These are phyloP conservation scores for Colletotrichum plurivorum DNA, from an alignment of 2,329 filamentous ascomycete genomes.

Conservation along the genomic window DNA sequence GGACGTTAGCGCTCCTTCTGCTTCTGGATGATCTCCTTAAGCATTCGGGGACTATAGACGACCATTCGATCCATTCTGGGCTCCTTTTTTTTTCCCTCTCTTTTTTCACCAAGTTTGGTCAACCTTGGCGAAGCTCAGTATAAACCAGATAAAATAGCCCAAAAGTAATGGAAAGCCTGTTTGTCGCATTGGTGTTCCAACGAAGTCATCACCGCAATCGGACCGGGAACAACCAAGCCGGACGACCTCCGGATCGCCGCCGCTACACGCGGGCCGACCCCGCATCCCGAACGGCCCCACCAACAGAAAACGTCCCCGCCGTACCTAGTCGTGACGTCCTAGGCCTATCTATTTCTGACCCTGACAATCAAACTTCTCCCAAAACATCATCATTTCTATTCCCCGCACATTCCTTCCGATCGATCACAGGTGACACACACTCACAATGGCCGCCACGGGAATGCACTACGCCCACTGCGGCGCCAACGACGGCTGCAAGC, in stretches of 20 bases:
- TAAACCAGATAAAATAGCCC: too few species aligned
- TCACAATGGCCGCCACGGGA: slow-evolving; percentile 34
- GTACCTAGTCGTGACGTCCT: slow-evolving; percentile 27
- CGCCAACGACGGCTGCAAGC: slow-evolving; percentile 52
- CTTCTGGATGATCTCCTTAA: too few species aligned
- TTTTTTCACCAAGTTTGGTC: too few species aligned
- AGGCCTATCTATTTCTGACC: neutral
- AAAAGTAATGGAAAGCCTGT: too few species aligned
- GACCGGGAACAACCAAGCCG: neutral
- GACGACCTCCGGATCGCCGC: slow-evolving; percentile 20
- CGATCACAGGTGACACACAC: neutral
- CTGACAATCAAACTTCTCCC: slow-evolving; percentile 6
- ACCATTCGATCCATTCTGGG: too few species aligned
- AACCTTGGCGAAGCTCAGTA: too few species aligned
- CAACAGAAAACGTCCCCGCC: slow-evolving; percentile 32
- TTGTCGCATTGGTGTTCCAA: too few species aligned
- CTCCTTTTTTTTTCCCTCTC: too few species aligned
- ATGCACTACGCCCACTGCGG: slow-evolving; percentile 48
- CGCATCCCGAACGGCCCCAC: slow-evolving; percentile 30
- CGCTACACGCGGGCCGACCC: slow-evolving; percentile 25
- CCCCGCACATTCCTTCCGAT: neutral
- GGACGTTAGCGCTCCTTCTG: too few species aligned
- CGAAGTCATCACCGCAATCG: too few species aligned
- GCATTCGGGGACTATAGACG: too few species aligned
- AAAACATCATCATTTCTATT: neutral